phyloP scores from a whole-genome alignment of 805 yeast genomes.

The Pichia kluyveri region DNA sequence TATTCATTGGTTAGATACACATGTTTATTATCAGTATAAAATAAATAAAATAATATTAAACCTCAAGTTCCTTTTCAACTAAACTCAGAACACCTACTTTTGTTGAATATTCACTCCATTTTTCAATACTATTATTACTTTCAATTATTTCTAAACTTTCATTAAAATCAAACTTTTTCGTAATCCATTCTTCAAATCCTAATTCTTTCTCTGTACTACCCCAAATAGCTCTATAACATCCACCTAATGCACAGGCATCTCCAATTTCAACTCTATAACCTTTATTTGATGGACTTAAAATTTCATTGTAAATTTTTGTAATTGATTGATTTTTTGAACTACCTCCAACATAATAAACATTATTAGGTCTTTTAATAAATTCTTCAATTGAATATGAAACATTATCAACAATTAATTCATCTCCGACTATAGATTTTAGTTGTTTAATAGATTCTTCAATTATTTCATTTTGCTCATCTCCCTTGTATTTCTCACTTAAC shows the following conservation, averaged over 20 bases:
- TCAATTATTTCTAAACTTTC: conserved; percentile 31
- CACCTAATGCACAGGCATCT: conserved; percentile 90
- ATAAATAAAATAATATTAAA: background rate
- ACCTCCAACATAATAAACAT: conserved; percentile 81
- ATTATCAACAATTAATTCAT: conserved; percentile 31
- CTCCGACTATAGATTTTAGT: conserved; percentile 9
- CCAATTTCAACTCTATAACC: conserved; percentile 66
- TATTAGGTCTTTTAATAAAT: conserved; percentile 49
- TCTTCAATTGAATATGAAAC: conserved; percentile 35
- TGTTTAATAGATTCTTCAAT: background rate
- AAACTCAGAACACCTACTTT: conserved; percentile 44
- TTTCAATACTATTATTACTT: conserved; percentile 24
- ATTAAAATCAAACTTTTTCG: conserved; percentile 38
- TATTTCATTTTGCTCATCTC: background rate
- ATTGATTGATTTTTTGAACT: conserved; percentile 67
- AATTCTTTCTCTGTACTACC: conserved; percentile 19
- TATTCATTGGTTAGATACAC: background rate
- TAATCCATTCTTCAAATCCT: conserved; percentile 37
- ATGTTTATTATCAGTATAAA: no score
- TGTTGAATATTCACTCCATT: conserved; percentile 41
- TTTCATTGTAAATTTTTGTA: conserved; percentile 57
- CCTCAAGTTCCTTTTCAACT: conserved; percentile 26
- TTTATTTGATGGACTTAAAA: conserved; percentile 59
- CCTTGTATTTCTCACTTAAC: conserved; percentile 27
- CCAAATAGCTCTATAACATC: conserved; percentile 83